phyloP scores from a whole-genome alignment of 2,329 filamentous ascomycete species.

The Metarhizium guizhouense region DNA sequence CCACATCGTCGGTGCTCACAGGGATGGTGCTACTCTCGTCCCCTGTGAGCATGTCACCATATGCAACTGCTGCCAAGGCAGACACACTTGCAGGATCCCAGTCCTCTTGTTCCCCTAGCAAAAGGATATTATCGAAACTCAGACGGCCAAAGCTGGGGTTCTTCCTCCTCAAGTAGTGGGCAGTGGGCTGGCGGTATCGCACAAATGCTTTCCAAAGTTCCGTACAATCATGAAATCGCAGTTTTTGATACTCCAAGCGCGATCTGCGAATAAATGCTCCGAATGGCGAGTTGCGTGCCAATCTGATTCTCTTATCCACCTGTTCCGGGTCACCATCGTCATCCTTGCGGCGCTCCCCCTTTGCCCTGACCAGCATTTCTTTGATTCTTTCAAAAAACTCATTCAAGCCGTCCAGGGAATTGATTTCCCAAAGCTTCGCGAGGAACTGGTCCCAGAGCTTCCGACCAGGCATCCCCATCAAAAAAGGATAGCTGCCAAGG shows the following conservation, averaged over 20 bases:
- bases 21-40: constrained; percentile 30
- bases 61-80: constrained; percentile 36
- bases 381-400: constrained; percentile 59
- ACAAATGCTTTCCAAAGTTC: constrained; percentile 78
- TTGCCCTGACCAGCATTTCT: constrained; percentile 50
- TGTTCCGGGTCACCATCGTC: constrained; percentile 33
- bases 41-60: constrained; percentile 43
- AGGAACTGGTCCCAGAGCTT: constrained; percentile 86
- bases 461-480: constrained; percentile 57
- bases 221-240: constrained; percentile 72
- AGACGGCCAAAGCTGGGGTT: constrained; percentile 48
- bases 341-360: constrained; percentile 49
- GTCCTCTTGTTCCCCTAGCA: constrained; percentile 39
- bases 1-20: constrained; percentile 71
- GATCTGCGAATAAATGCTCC: constrained; percentile 72
- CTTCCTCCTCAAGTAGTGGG: constrained; percentile 54
- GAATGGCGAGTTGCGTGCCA: constrained; percentile 68
- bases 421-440: constrained; percentile 71
- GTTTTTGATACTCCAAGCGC: constrained; percentile 67
- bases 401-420: constrained; percentile 74
- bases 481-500: constrained; percentile 41
- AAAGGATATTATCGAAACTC: constrained; percentile 49
- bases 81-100: constrained; percentile 36
- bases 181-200: constrained; percentile 69
- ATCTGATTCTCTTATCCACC: constrained; percentile 41